Evolutionary conservation across 2,329 filamentous ascomycete species (phyloP).

Genomic region (Paecilomyces dactylethromorphus): DNA sequence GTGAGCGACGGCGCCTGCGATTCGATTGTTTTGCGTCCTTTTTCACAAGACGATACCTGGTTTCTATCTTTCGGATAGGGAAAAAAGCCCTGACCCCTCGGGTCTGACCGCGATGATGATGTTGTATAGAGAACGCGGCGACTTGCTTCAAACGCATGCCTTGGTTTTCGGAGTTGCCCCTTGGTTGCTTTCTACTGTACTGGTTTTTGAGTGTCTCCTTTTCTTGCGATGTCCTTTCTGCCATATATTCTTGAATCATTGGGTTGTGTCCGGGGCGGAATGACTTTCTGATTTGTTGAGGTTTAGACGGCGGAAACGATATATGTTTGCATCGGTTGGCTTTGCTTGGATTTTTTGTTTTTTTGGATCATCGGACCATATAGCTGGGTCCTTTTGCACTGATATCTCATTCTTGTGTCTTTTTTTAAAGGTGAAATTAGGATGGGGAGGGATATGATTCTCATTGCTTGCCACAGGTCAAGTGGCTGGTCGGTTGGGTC

Average conservation of each 20-base stretch:
- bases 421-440: slow-evolving; percentile 22
- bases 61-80: slow-evolving; percentile 30
- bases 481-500: slow-evolving; percentile 21
- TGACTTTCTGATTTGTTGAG: slow-evolving; percentile 28
- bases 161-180: slow-evolving; percentile 30
- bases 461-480: slow-evolving; percentile 22
- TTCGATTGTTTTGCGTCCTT: slow-evolving; percentile 28
- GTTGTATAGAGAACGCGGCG: slow-evolving; percentile 35
- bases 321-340: slow-evolving; percentile 39
- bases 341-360: slow-evolving; percentile 23
- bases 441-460: slow-evolving; percentile 24
- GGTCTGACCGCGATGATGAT: slow-evolving; percentile 30
- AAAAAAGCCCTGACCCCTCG: slow-evolving; percentile 23
- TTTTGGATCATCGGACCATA: slow-evolving; percentile 11
- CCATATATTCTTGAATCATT: slow-evolving; percentile 20
- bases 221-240: slow-evolving; percentile 9
- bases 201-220: slow-evolving; percentile 15
- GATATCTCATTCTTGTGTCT: slow-evolving; percentile 13
- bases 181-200: slow-evolving; percentile 23
- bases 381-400: slow-evolving; percentile 5
- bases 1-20: slow-evolving; percentile 37
- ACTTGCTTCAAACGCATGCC: slow-evolving; percentile 29
- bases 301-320: slow-evolving; percentile 40
- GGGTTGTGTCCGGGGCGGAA: slow-evolving; percentile 25
- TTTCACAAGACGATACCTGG: slow-evolving; percentile 27